These are phyloP conservation scores for Trichoderma asperellum DNA, from an alignment of 2,329 filamentous ascomycete genomes.

Conservation along the genomic window DNA sequence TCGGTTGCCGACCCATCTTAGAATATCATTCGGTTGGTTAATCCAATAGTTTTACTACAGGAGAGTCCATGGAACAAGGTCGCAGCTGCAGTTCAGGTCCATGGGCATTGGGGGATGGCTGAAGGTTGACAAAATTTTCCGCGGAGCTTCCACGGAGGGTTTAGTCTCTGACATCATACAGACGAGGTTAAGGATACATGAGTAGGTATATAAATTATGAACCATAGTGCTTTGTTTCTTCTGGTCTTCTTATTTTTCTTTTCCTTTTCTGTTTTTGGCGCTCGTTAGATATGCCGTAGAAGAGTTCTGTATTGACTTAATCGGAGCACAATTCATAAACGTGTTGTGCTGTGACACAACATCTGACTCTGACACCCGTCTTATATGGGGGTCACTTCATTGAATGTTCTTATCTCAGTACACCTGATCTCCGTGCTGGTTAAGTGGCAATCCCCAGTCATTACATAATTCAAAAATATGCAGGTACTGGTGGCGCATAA, in stretches of 20 bases:
- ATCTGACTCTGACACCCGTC: neutral
- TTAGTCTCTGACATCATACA: constrained; percentile 13
- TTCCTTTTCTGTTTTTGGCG: neutral
- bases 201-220: neutral
- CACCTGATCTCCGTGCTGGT: neutral
- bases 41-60: constrained; percentile 11
- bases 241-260: neutral
- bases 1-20: constrained; percentile 41
- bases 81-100: constrained; percentile 3
- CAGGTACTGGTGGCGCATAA: neutral
- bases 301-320: neutral
- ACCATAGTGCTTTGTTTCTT: neutral
- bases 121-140: constrained; percentile 3
- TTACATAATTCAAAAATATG: neutral
- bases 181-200: neutral
- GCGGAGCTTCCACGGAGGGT: constrained; percentile 12
- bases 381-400: neutral
- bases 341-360: neutral
- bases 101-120: constrained; percentile 9
- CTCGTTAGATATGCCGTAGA: neutral
- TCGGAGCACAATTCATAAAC: neutral
- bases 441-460: neutral
- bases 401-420: neutral
- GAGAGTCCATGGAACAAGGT: constrained; percentile 23
- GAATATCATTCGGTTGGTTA: constrained; percentile 10